A percentile compares a stretch with the other conserved stretches of the same genome.
Evolutionary conservation across 306 rosid species (phyloP).

Genomic region (Fragaria ananassa): DNA sequence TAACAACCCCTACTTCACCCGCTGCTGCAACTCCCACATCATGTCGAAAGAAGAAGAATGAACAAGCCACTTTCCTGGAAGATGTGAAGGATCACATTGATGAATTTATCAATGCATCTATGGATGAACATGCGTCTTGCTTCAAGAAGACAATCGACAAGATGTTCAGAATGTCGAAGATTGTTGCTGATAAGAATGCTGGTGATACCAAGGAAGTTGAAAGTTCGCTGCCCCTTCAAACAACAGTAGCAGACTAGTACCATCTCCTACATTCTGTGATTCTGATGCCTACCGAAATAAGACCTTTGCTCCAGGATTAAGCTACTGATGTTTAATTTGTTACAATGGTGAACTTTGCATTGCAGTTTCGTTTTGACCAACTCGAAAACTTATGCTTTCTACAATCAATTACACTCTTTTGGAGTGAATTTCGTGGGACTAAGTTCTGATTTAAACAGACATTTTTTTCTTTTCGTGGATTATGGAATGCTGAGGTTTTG

Average conservation of each 20-base stretch:
- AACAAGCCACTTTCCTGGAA: slow-evolving; percentile 71
- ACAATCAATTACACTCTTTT: not conserved
- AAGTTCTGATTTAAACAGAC: not conserved
- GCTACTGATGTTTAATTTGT: not conserved
- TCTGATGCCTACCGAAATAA: not conserved
- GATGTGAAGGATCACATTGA: slow-evolving; percentile 88
- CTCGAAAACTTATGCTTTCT: not conserved
- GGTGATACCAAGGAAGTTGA: slow-evolving; percentile 61
- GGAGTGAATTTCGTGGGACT: not conserved
- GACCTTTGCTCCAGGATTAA: not conserved
- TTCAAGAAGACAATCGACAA: slow-evolving; percentile 73
- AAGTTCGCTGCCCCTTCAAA: slow-evolving; percentile 67
- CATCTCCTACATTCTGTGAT: not conserved
- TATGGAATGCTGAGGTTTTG: not conserved
- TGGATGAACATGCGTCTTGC: slow-evolving; percentile 88
- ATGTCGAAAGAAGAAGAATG: slow-evolving; percentile 74
- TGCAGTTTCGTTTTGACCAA: not conserved
- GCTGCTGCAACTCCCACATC: slow-evolving; percentile 42
- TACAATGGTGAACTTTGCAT: not conserved
- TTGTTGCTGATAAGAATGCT: slow-evolving; percentile 52
- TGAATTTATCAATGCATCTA: slow-evolving; percentile 74
- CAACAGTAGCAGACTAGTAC: slow-evolving; percentile 48
- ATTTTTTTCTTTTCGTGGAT: not conserved
- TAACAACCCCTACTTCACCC: slow-evolving; percentile 33
- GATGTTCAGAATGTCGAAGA: slow-evolving; percentile 87